Conservation (phyloP, 768 basidiomycete genomes). For the Clavaria fumosa region DNA sequence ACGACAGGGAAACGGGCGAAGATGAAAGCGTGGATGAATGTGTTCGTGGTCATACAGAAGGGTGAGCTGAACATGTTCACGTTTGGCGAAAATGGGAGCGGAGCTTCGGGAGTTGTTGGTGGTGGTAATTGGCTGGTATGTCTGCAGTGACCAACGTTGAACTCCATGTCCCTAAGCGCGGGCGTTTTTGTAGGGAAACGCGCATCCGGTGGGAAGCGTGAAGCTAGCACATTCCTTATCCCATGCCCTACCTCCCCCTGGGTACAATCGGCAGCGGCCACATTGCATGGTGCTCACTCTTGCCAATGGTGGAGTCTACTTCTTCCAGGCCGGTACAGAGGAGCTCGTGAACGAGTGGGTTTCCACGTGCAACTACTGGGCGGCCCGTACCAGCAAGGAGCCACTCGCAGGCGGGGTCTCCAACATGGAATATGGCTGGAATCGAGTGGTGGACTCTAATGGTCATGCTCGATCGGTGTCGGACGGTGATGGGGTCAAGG, state of each 20-base stretch:
- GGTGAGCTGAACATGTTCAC: constrained; percentile 94
- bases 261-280: constrained; percentile 81
- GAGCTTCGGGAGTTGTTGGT: constrained; percentile 55
- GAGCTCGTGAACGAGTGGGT: constrained; percentile 99
- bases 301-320: constrained; percentile 81
- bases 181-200: constrained; percentile 52
- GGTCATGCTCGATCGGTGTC: constrained; percentile 38
- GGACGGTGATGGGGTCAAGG: constrained; percentile 36
- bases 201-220: constrained; percentile 68
- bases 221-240: constrained; percentile 79
- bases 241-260: constrained; percentile 77
- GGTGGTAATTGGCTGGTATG: constrained; percentile 98
- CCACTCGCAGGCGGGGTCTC: constrained; percentile 92
- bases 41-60: constrained; percentile 90
- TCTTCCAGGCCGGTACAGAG: constrained; percentile 97
- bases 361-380: constrained; percentile 98
- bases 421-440: constrained; percentile 99
- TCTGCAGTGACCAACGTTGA: constrained; percentile 10
- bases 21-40: constrained; percentile 86
- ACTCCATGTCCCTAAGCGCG: constrained; percentile 4
- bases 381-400: constrained; percentile 87
- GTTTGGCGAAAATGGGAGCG: constrained; percentile 66
- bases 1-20: constrained; percentile 66
- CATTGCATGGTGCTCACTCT: constrained; percentile 91
- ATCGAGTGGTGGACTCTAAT: constrained; percentile 43